Base-by-base conservation (phyloP, 345 rosid genomes). In the Microthlaspi erraticum region DNA sequence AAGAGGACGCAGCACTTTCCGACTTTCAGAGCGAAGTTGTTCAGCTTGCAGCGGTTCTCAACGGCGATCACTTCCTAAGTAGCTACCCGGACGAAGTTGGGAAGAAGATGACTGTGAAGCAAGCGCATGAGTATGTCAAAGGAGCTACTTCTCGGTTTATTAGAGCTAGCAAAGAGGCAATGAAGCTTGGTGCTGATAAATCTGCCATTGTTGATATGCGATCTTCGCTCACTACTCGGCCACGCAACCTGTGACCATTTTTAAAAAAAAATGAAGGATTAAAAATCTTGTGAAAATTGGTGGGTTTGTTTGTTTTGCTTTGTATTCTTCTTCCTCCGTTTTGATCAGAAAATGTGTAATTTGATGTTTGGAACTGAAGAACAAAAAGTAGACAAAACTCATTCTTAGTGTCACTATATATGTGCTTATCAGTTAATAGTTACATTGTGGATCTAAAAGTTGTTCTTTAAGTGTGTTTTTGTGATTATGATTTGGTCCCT, bases 161-260 rank as follows among this genome's bases (percentile, higher is more conserved):
- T 41, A 81, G 89, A 69, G 97, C 97, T 11, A 94, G 99, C 77
- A 91, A 89, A 87, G 95, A 89, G 72, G 99, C 96, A 10, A 59
- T 89, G 64, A 91, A 81, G 61, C 74, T 94, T 51, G 96, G 97
- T 29, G 99, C 99, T 5, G 82, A 84, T 65, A 82, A 87, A 81
- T 91, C 97, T 46, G 91, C 93, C 29, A 91, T 91, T 80, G 99
- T 94, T 5, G 93, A 94, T 79, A 91, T 91, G 96, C 82, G 95
- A 48, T 85, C 97, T 13, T 91, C 95, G 0, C 97, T 94, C 55
- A 91, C 95, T 34, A 89, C 99, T 14, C 80, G 90, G 78, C 77
- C 88, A 54, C 75, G 57, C 10, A 76, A 75, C 51, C 52, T 44
- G 68, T 74, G 66, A 73, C 60, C 50, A n/a, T 8, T 11, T 16